Base-by-base conservation (phyloP, 2,329 filamentous ascomycete genomes). In the Lizonia empirigonia region DNA sequence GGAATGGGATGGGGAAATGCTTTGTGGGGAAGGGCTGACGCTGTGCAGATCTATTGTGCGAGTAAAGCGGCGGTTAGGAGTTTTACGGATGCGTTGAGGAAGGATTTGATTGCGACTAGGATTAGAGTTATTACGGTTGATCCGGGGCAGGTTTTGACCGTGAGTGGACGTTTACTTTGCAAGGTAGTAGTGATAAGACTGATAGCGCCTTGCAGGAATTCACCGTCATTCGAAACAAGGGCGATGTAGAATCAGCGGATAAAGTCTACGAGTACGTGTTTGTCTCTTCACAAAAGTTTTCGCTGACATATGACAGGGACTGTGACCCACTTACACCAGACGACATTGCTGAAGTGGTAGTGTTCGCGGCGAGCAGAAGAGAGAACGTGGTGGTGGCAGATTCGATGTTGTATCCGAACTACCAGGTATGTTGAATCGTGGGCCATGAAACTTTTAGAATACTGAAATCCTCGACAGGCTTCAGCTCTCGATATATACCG, bases 311-410 rank as follows among this genome's bases (percentile, higher is more conserved):
- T 12, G 1, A 6, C 19, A 68, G 60, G 20, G 63, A 63, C 3
- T 87, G 84, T 61, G 89, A 93, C 59, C 91, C 91, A 35, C 78
- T 96, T 56, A 94, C 90, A 0, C 88, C 89, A 0, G 89, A 92
- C 33, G 91, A 96, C 64, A 90, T 96, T 66, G 91, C 91, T n/a
- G 91, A 96, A 75, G 81, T 93, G 32, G 80, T 96, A 40, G 91
- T 96, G 10, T 96, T 95, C 68, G 82, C 87, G 3, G 89, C 88
- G 8, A 86, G 88, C 7, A 82, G 91, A 60, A 82, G 87, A 57
- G 89, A 96, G 75, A 96, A 96, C 68, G 89, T 96, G 5, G 89
- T 96, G 23, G 76, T 96, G 58, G 91, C 91, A 12, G 91, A 96
- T 72, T 88, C 89, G 4, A 75, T 96, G 52, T 77, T 96, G 49